Conservation (phyloP, 805 yeast species). For the Ascoidea tarda region DNA sequence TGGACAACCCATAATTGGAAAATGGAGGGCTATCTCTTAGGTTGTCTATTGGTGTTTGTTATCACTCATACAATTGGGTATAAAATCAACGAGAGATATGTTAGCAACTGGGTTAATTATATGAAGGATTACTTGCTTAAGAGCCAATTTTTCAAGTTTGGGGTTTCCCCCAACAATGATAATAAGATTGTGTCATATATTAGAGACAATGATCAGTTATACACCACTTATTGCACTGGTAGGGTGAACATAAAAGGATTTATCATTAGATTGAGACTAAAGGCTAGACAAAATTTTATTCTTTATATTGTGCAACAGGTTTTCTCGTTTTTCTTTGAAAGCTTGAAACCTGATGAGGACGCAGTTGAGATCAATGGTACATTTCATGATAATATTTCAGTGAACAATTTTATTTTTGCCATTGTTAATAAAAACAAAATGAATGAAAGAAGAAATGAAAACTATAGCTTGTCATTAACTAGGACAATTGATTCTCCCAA, state of each 20-base stretch:
- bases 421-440: slow-evolving; percentile 75
- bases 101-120: slow-evolving; percentile 31
- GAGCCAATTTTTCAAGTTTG: slow-evolving; percentile 69
- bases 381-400: slow-evolving; percentile 25
- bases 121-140: slow-evolving; percentile 38
- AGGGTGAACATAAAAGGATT: slow-evolving; percentile 61
- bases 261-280: slow-evolving; percentile 44
- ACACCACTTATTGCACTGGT: slow-evolving; percentile 73
- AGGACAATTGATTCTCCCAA: slow-evolving; percentile 50
- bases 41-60: slow-evolving; percentile 34
- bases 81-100: slow-evolving; percentile 38
- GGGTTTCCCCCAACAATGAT: slow-evolving; percentile 23
- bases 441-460: slow-evolving; percentile 60
- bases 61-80: slow-evolving; percentile 45
- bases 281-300: slow-evolving; percentile 70
- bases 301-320: slow-evolving; percentile 50
- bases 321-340: slow-evolving; percentile 42
- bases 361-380: slow-evolving; percentile 47
- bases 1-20: slow-evolving; percentile 46
- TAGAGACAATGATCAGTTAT: slow-evolving; percentile 51
- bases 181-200: slow-evolving; percentile 27
- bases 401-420: slow-evolving; percentile 56
- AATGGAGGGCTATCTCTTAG: slow-evolving; percentile 47
- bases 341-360: slow-evolving; percentile 41
- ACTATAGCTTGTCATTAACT: slow-evolving; percentile 76